Percentiles rank a stretch among this genome's conserved stretches.
phyloP scores from a whole-genome alignment of 345 rosid genomes.

The Salix dunnii region DNA sequence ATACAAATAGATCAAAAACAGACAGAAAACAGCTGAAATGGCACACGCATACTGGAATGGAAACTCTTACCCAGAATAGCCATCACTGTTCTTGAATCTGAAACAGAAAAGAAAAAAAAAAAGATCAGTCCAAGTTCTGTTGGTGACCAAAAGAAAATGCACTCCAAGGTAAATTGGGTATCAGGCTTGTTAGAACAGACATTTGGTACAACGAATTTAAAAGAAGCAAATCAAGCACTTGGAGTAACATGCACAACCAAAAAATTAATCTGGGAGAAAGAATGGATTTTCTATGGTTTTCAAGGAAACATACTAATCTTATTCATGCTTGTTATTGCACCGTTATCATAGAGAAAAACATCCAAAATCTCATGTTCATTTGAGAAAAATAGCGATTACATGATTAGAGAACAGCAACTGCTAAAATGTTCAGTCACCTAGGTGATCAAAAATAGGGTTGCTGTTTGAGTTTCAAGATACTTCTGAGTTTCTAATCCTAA shows the following conservation, averaged over 20 bases:
- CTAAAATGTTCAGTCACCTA: neutral
- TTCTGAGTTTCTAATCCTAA: neutral
- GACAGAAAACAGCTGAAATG: neutral
- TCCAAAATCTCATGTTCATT: neutral
- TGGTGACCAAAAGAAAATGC: neutral
- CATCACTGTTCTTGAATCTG: conserved; percentile 99
- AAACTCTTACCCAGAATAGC: conserved; percentile 81
- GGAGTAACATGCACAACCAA: neutral
- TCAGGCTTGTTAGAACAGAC: neutral
- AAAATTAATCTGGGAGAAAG: neutral
- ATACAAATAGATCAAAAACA: neutral
- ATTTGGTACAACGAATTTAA: neutral
- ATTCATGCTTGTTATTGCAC: neutral
- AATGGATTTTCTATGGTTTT: neutral
- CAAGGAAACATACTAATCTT: neutral
- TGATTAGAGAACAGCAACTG: neutral
- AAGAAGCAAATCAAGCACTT: neutral
- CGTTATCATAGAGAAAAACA: neutral
- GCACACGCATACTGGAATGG: neutral
- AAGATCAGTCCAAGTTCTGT: neutral
- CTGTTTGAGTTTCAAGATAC: neutral
- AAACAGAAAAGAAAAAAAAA: conserved; percentile 4
- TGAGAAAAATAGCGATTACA: neutral
- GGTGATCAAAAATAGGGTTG: neutral
- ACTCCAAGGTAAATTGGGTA: neutral